Evolutionary conservation across 371 early-diverging fungal species (phyloP), one percentile per base, ranked within the genome.

Genomic region (Apophysomyces trapeziformis): DNA sequence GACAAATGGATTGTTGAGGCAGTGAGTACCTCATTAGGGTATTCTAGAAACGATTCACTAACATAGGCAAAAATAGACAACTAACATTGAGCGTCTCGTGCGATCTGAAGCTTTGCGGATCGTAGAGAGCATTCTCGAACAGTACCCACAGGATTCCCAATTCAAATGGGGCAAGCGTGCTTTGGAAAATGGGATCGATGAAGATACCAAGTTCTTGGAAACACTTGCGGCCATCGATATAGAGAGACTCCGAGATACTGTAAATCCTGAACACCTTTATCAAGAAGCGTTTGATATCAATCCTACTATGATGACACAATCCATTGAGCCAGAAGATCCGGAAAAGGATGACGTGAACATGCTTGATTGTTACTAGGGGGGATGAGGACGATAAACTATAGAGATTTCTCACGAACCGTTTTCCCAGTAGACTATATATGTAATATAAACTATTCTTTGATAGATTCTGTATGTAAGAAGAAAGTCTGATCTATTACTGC

Each of bases 1-100:
- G 85, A 82, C 32, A 47, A 78, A 60, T 67, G 85, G 43, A 61
- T 87, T n/a, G 63, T 82, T 1, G 83, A 84, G n/a, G 84, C 86
- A 12, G 80, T 79, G 65, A 65, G 68, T 47, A 1, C 12, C 12
- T 12, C 5, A 9, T 12, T 38, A 45, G 9, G 21, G 58, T 56
- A 57, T 32, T 18, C 18, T 37, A 16, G 47, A 12, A 12, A 35
- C 62, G 18, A 26, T 37, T 46, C 38, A n/a, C 13, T 21, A 50
- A 50, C 9, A 7, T 50, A 7, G 21, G 9, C 9, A 26, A 16
- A 18, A n/a, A 12, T 66, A 77, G 78, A 66, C 68, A 1, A 68
- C 36, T 2, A 71, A 76, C 58, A 71, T 73, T 1, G 71, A 70
- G 43, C 61, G 81, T n/a, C 66, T 78, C 13, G 78, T 80, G 0